phyloP scores from a whole-genome alignment of 2,329 filamentous ascomycete genomes.

The Aspergillus hiratsukae region DNA sequence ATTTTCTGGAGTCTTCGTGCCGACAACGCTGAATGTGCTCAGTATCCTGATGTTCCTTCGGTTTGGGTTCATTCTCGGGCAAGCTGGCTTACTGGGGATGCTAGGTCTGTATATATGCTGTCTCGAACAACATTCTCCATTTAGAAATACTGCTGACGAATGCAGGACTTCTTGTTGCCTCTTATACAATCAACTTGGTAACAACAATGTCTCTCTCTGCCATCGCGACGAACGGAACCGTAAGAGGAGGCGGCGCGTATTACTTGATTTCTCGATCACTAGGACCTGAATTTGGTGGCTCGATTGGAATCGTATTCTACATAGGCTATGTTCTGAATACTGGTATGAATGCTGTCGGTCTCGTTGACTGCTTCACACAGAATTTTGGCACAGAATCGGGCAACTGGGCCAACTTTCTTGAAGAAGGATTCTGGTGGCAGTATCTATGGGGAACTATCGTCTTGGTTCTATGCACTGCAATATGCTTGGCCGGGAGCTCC shows the following conservation, averaged over 20 bases:
- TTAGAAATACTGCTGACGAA: constrained; percentile 13
- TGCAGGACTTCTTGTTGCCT: constrained; percentile 64
- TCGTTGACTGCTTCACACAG: constrained; percentile 75
- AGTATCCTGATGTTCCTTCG: constrained; percentile 91
- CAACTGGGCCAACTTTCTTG: constrained; percentile 57
- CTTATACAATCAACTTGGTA: constrained; percentile 78
- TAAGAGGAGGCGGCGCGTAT: constrained; percentile 81
- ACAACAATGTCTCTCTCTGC: constrained; percentile 83
- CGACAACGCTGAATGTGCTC: constrained; percentile 81
- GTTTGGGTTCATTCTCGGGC: constrained; percentile 79
- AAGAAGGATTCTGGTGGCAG: constrained; percentile 68
- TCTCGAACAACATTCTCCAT: background rate
- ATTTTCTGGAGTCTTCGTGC: constrained; percentile 77
- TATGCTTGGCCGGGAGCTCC: constrained; percentile 75
- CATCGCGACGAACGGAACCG: constrained; percentile 84
- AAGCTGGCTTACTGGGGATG: constrained; percentile 74
- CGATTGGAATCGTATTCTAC: constrained; percentile 84
- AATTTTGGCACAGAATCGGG: constrained; percentile 62
- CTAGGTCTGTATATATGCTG: constrained; percentile 53
- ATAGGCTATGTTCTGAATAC: constrained; percentile 86
- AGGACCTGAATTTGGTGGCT: constrained; percentile 83
- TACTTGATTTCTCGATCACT: constrained; percentile 82
- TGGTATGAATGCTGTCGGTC: constrained; percentile 78
- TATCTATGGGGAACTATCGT: constrained; percentile 72
- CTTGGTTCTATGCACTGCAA: constrained; percentile 64